These are phyloP conservation scores for Hanseniaspora valbyensis DNA, from an alignment of 805 yeast species.

Conservation along the genomic window DNA sequence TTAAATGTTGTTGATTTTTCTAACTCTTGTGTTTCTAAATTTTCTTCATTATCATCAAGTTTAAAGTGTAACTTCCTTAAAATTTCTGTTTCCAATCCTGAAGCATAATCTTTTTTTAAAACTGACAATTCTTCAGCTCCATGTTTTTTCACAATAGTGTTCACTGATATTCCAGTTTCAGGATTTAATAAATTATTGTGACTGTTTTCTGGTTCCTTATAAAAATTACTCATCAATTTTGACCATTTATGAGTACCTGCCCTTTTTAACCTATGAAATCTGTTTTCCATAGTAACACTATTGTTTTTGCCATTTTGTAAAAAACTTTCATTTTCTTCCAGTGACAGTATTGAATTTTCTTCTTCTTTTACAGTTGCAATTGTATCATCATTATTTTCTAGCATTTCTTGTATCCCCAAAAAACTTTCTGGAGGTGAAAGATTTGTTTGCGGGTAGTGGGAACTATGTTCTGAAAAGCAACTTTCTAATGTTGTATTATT, in stretches of 20 bases:
- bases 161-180: conserved; percentile 7
- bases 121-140: background rate
- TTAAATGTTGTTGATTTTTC: background rate
- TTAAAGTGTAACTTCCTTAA: background rate
- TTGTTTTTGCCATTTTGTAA: background rate
- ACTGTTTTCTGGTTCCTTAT: background rate
- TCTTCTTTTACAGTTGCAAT: background rate
- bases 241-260: conserved; percentile 3
- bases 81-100: conserved; percentile 8
- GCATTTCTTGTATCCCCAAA: background rate
- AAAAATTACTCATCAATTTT: background rate
- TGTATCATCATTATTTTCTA: background rate
- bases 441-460: background rate
- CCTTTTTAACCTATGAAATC: background rate
- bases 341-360: background rate
- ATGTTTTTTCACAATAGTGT: background rate
- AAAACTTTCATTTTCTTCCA: background rate
- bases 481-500: too few species aligned
- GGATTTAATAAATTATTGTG: too few species aligned
- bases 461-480: too few species aligned
- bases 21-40: background rate
- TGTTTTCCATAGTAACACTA: too few species aligned
- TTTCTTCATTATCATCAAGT: background rate
- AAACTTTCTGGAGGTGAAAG: conserved; percentile 1
- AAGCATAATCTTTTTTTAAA: background rate